phyloP scores from a whole-genome alignment of 495 filamentous ascomycete species.

The Penicillium waksmanii region DNA sequence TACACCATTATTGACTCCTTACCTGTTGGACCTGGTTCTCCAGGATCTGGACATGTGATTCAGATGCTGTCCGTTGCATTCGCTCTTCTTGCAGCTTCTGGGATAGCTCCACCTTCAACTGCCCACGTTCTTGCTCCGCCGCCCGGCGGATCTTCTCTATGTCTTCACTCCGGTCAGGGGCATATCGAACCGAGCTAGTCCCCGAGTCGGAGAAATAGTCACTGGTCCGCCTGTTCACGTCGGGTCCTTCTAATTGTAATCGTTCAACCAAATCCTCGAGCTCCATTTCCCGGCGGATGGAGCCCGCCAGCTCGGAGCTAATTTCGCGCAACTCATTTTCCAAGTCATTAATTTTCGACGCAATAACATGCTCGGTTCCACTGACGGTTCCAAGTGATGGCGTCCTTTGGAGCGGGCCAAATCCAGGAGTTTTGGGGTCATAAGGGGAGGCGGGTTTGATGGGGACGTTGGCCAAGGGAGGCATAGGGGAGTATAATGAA shows the following conservation, averaged over 20 bases:
- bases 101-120: slow-evolving; percentile 80
- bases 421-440: slow-evolving; percentile 49
- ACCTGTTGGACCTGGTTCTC: slow-evolving; percentile 73
- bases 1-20: slow-evolving; percentile 14
- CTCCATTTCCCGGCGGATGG: slow-evolving; percentile 95
- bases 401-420: slow-evolving; percentile 37
- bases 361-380: slow-evolving; percentile 50
- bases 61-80: slow-evolving; percentile 68
- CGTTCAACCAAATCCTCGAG: slow-evolving; percentile 91
- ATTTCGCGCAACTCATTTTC: slow-evolving; percentile 93
- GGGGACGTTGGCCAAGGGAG: slow-evolving; percentile 49
- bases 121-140: slow-evolving; percentile 89
- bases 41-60: slow-evolving; percentile 78
- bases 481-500: slow-evolving; percentile 60
- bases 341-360: slow-evolving; percentile 67
- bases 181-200: slow-evolving; percentile 78
- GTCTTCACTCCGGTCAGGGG: slow-evolving; percentile 72
- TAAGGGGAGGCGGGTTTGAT: slow-evolving; percentile 43
- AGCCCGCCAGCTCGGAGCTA: slow-evolving; percentile 86
- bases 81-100: slow-evolving; percentile 86
- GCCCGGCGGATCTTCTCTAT: slow-evolving; percentile 80
- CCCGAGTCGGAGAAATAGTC: slow-evolving; percentile 99
- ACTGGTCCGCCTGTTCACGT: slow-evolving; percentile 74
- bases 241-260: slow-evolving; percentile 72
- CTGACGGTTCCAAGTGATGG: slow-evolving; percentile 44